A percentile compares a stretch with the other conserved stretches of the same genome.
These are phyloP conservation scores for Zygoascus bituminiphila DNA, from an alignment of 805 yeast genomes.

Conservation along the genomic window DNA sequence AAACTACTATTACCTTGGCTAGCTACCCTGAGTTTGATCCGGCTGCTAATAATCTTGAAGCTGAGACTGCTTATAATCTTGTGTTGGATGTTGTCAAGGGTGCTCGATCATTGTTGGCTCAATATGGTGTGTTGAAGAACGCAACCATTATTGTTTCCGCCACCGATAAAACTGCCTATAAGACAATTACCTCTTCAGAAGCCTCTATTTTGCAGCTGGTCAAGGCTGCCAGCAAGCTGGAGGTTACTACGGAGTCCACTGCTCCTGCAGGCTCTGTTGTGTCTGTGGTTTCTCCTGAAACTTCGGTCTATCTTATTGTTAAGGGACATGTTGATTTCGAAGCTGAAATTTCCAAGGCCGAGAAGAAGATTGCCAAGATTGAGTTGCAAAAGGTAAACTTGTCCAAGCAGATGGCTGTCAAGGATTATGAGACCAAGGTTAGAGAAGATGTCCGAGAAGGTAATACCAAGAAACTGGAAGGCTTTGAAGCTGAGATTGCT, in stretches of 20 bases:
- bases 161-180: constrained; percentile 37
- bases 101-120: constrained; percentile 86
- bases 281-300: constrained; percentile 68
- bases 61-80: constrained; percentile 72
- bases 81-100: constrained; percentile 80
- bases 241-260: constrained; percentile 46
- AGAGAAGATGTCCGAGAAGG: constrained; percentile 71
- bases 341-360: constrained; percentile 78
- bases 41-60: constrained; percentile 53
- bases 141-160: constrained; percentile 81
- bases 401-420: constrained; percentile 57
- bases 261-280: constrained; percentile 90
- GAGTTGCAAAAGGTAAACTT: constrained; percentile 51
- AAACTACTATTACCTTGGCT: constrained; percentile 70
- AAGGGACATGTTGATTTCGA: constrained; percentile 93
- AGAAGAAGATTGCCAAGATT: constrained; percentile 63
- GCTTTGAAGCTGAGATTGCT: constrained; percentile 75
- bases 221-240: constrained; percentile 75
- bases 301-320: constrained; percentile 82
- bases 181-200: constrained; percentile 59
- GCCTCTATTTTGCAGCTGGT: constrained; percentile 85
- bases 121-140: constrained; percentile 79
- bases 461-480: constrained; percentile 60
- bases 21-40: constrained; percentile 60
- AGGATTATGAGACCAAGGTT: constrained; percentile 84